Percentiles rank a stretch among this genome's conserved stretches.
Conservation (phyloP, 2,329 filamentous ascomycete genomes). For the Microcera coccophila region DNA sequence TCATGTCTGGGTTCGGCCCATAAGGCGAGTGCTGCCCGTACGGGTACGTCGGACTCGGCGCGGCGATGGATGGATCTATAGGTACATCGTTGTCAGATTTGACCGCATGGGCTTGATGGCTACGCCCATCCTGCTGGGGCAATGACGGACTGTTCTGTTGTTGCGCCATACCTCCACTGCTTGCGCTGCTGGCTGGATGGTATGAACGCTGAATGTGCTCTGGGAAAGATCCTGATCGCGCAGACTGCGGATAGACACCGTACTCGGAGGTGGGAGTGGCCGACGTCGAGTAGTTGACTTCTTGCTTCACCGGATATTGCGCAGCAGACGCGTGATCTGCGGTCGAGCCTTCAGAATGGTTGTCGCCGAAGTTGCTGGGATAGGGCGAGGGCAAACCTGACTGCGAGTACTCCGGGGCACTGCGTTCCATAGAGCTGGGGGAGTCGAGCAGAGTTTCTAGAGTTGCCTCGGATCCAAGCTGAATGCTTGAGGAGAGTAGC, state of each 20-base stretch:
- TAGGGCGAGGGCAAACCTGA: constrained; percentile 80
- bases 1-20: constrained; percentile 79
- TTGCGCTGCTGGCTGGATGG: constrained; percentile 71
- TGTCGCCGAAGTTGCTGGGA: constrained; percentile 61
- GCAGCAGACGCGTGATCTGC: constrained; percentile 93
- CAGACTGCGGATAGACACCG: constrained; percentile 69
- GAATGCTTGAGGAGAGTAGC: constrained; percentile 18
- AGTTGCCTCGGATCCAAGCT: constrained; percentile 26
- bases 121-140: constrained; percentile 76
- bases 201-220: constrained; percentile 85
- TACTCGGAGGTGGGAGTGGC: constrained; percentile 88
- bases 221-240: constrained; percentile 79
- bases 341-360: constrained; percentile 78
- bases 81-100: constrained; percentile 96
- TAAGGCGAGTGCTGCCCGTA: constrained; percentile 85
- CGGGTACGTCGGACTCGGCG: constrained; percentile 86
- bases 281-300: constrained; percentile 72
- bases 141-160: constrained; percentile 94
- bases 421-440: constrained; percentile 52
- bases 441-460: constrained; percentile 23
- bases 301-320: constrained; percentile 79
- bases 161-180: constrained; percentile 91
- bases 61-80: constrained; percentile 98
- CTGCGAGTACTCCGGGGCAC: constrained; percentile 74
- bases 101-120: constrained; percentile 71